A percentile compares a stretch with the other conserved stretches of the same genome.
phyloP scores from a whole-genome alignment of 2,329 filamentous ascomycete species.

The Trichoderma sp. region DNA sequence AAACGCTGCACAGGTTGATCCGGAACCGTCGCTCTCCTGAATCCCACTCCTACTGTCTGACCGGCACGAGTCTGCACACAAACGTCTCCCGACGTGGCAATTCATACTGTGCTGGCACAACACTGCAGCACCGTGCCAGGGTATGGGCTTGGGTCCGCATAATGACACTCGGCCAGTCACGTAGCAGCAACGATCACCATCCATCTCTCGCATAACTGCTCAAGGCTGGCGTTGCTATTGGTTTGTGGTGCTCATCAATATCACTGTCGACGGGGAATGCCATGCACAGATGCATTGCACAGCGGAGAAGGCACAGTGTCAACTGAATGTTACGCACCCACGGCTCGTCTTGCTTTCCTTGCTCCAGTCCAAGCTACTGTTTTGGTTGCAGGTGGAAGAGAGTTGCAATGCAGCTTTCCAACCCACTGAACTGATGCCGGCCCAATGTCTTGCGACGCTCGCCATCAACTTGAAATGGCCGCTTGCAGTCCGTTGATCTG shows the following conservation, averaged over 20 bases:
- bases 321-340: slow-evolving; percentile 17
- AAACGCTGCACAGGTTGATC: slow-evolving; percentile 3
- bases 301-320: slow-evolving; percentile 6
- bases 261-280: slow-evolving; percentile 24
- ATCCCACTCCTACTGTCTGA: slow-evolving; percentile 6
- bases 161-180: slow-evolving; percentile 21
- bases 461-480: slow-evolving; percentile 15
- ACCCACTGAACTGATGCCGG: slow-evolving; percentile 21
- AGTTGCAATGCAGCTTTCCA: slow-evolving; percentile 25
- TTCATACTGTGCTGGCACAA: slow-evolving; percentile 14
- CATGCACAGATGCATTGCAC: slow-evolving; percentile 20
- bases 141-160: slow-evolving; percentile 19
- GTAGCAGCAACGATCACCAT: slow-evolving; percentile 26
- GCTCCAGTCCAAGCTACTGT: neutral
- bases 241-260: slow-evolving; percentile 22
- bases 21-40: slow-evolving; percentile 14
- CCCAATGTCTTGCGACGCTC: slow-evolving; percentile 14
- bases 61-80: slow-evolving; percentile 7
- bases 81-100: neutral
- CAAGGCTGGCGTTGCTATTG: slow-evolving; percentile 22
- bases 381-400: neutral
- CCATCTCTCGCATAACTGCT: slow-evolving; percentile 26
- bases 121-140: slow-evolving; percentile 12
- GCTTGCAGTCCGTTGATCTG: slow-evolving; percentile 25
- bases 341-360: neutral